phyloP scores from a whole-genome alignment of 805 yeast genomes.

The Saccharomycopsis guyanensis region DNA sequence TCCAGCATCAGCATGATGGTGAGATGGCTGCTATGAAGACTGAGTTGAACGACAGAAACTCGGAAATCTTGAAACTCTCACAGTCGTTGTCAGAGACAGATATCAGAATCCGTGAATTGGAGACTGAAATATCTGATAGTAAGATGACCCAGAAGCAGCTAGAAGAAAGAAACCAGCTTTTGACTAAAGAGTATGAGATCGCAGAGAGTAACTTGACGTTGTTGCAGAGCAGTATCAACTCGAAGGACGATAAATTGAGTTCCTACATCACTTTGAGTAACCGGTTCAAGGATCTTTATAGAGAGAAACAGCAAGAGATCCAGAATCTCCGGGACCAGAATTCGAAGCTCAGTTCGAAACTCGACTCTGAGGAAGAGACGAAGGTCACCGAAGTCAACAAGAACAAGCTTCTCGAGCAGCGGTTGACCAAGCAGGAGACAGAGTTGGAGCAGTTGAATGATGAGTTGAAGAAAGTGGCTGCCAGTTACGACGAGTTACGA shows the following conservation, averaged over 20 bases:
- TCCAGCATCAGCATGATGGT: constrained; percentile 21
- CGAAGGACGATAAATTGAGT: constrained; percentile 16
- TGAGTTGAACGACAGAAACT: constrained; percentile 19
- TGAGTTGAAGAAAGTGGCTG: background rate
- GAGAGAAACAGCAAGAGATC: constrained; percentile 18
- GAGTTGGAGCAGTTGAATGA: constrained; percentile 4
- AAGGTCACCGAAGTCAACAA: constrained; percentile 10
- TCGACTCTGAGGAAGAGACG: constrained; percentile 15
- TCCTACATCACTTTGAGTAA: constrained; percentile 16
- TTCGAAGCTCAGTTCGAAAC: background rate
- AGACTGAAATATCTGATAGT: constrained; percentile 12
- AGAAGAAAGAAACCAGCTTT: constrained; percentile 19
- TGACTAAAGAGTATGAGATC: constrained; percentile 21
- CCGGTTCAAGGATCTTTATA: constrained; percentile 21
- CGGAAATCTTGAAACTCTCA: constrained; percentile 8
- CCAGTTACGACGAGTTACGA: constrained; percentile 4
- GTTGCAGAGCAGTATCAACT: constrained; percentile 8
- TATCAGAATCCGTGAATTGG: constrained; percentile 4
- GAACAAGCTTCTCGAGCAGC: constrained; percentile 12
- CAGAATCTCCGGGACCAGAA: constrained; percentile 9
- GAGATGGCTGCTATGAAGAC: constrained; percentile 17
- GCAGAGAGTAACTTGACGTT: constrained; percentile 17
- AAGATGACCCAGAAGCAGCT: constrained; percentile 20
- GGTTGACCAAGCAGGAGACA: constrained; percentile 6
- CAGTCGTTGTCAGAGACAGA: constrained; percentile 12